A percentile compares a stretch with the other conserved stretches of the same genome.
Conservation (phyloP, 2,329 filamentous ascomycete species). For the Balansia obtecta region DNA sequence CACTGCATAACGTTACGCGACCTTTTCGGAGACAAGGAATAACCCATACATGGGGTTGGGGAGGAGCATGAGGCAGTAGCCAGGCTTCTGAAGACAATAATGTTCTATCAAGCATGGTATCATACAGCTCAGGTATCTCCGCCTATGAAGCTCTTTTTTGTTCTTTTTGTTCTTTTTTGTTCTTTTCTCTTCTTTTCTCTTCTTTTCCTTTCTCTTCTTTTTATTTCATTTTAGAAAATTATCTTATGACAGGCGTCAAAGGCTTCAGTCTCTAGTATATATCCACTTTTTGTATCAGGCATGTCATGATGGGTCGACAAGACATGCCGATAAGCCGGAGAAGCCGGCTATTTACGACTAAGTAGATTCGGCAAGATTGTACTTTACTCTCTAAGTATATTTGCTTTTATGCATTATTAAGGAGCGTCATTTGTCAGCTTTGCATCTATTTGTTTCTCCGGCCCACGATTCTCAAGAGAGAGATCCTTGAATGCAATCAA, state of each 20-base stretch:
- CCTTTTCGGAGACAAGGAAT: not conserved
- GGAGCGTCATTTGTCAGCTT: too few relatives aligned
- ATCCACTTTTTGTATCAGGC: not conserved
- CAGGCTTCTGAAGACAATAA: conserved; percentile 12
- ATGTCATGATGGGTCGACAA: not conserved
- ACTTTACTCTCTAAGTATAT: not conserved
- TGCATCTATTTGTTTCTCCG: too few relatives aligned
- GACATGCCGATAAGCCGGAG: not conserved
- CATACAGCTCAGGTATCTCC: not conserved
- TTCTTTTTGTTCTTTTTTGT: too few relatives aligned
- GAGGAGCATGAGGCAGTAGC: conserved; percentile 10
- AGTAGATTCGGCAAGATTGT: not conserved
- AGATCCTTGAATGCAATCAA: too few relatives aligned
- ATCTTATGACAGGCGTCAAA: conserved; percentile 8
- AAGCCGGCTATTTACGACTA: not conserved
- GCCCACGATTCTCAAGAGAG: too few relatives aligned
- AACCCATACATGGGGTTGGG: conserved; percentile 13
- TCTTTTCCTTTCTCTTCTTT: too few relatives aligned
- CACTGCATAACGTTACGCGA: not conserved
- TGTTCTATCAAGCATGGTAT: not conserved
- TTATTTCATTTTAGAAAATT: not conserved
- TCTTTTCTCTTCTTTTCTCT: too few relatives aligned
- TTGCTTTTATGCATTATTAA: too few relatives aligned
- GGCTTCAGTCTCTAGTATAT: conserved; percentile 1
- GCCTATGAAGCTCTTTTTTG: conserved; percentile 13